Evolutionary conservation across 129 eudicot species (phyloP).

Genomic region (Saussurea involucrata): DNA sequence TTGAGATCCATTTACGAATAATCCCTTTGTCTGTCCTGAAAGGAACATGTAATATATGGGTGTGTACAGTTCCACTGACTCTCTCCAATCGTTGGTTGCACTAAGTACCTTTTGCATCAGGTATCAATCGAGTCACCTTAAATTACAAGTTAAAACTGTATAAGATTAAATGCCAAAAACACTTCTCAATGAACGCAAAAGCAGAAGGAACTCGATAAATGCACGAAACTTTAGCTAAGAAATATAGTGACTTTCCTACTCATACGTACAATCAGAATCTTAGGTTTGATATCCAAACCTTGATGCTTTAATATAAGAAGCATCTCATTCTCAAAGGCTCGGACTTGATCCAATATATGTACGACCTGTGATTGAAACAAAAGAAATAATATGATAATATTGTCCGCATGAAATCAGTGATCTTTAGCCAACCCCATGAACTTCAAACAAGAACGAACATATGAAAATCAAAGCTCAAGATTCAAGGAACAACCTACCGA

Average conservation of each 20-base stretch:
- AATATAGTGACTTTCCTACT: constrained; percentile 1
- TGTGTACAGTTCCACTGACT: constrained; percentile 74
- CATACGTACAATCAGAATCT: constrained; percentile 68
- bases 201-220: background rate
- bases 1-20: constrained; percentile 92
- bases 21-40: constrained; percentile 79
- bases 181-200: background rate
- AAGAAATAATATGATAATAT: constrained; percentile 8
- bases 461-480: no score
- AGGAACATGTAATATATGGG: constrained; percentile 87
- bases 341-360: constrained; percentile 96
- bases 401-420: no score
- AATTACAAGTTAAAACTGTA: constrained; percentile 16
- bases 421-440: no score
- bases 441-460: no score
- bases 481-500: no score
- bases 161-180: background rate
- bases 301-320: constrained; percentile 67
- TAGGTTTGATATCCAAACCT: constrained; percentile 83
- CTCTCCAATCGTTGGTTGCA: constrained; percentile 92
- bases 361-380: constrained; percentile 55
- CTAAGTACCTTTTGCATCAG: constrained; percentile 96
- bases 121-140: constrained; percentile 83
- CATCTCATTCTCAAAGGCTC: constrained; percentile 94
- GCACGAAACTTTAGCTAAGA: background rate